Conservation (phyloP, 371 early-diverging fungal species). For the Syncephalastrum racemosum region DNA sequence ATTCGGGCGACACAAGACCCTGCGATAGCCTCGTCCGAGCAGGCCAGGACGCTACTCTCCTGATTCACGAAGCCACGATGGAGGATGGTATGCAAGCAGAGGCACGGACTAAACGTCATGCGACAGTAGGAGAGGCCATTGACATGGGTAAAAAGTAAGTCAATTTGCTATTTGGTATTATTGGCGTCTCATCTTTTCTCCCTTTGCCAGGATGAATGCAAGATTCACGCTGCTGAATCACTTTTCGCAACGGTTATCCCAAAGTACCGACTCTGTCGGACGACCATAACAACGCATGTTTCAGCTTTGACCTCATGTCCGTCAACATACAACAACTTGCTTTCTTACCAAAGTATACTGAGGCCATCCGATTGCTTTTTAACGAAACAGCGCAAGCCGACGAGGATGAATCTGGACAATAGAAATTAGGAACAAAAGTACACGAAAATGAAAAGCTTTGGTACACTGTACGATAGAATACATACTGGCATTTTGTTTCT, state of each 20-base stretch:
- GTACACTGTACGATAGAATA: too few species aligned
- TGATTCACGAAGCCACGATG: conserved; percentile 98
- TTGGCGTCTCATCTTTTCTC: conserved; percentile 2
- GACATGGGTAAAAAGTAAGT: conserved; percentile 68
- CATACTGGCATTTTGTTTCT: too few species aligned
- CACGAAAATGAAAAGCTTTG: too few species aligned
- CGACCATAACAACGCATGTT: conserved; percentile 58
- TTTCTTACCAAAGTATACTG: conserved; percentile 59
- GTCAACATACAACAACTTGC: conserved; percentile 60
- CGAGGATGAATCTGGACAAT: conserved; percentile 9
- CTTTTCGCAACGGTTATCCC: conserved; percentile 96
- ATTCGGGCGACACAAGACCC: conserved; percentile 98
- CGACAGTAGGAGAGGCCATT: conserved; percentile 89
- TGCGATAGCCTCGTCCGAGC: conserved; percentile 70
- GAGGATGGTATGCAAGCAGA: conserved; percentile 79
- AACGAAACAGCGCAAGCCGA: conserved; percentile 52
- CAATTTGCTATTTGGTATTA: not conserved
- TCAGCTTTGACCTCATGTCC: conserved; percentile 85
- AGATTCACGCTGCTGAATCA: conserved; percentile 90
- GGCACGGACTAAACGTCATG: conserved; percentile 88
- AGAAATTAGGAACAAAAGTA: too few species aligned
- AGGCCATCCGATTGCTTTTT: conserved; percentile 56
- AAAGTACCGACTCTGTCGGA: conserved; percentile 66
- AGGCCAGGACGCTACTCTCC: conserved; percentile 72
- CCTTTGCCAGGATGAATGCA: conserved; percentile 81